Evolutionary conservation across 2,329 filamentous ascomycete species (phyloP).

Genomic region (Zarea fungicola): DNA sequence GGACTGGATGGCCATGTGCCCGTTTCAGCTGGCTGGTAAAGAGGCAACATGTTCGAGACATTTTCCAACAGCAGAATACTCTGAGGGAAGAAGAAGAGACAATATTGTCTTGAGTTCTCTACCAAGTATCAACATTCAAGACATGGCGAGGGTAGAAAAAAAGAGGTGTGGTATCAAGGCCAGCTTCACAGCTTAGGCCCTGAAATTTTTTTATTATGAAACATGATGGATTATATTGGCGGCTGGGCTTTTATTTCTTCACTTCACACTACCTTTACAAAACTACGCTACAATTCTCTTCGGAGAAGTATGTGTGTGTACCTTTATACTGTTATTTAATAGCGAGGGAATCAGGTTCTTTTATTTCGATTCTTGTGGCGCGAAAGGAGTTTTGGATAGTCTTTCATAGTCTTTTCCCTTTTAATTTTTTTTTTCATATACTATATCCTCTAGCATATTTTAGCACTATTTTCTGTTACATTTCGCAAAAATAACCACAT

Average conservation of each 20-base stretch:
- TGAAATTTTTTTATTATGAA: not conserved
- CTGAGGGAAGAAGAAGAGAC: not conserved
- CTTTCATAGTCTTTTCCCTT: not conserved
- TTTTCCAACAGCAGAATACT: not conserved
- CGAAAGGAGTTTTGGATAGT: constrained; percentile 1
- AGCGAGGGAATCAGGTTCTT: not conserved
- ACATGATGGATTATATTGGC: constrained; percentile 1
- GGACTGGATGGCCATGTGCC: constrained; percentile 28
- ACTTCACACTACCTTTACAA: not conserved
- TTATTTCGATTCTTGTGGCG: constrained; percentile 1
- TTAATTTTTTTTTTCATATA: constrained; percentile 4
- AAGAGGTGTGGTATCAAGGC: not conserved
- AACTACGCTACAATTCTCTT: too few species aligned
- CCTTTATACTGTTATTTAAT: not conserved
- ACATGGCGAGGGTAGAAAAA: too few species aligned
- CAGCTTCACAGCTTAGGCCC: not conserved
- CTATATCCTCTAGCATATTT: constrained; percentile 1
- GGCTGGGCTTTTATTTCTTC: not conserved
- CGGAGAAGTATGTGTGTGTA: not conserved
- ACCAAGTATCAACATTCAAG: not conserved
- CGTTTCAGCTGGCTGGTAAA: constrained; percentile 23
- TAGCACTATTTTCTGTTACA: not conserved
- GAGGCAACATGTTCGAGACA: not conserved
- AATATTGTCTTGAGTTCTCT: not conserved
- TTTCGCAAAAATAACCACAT: constrained; percentile 7